Evolutionary conservation across 2,329 filamentous ascomycete species (phyloP).

Genomic region (Tolypocladium nubicola): DNA sequence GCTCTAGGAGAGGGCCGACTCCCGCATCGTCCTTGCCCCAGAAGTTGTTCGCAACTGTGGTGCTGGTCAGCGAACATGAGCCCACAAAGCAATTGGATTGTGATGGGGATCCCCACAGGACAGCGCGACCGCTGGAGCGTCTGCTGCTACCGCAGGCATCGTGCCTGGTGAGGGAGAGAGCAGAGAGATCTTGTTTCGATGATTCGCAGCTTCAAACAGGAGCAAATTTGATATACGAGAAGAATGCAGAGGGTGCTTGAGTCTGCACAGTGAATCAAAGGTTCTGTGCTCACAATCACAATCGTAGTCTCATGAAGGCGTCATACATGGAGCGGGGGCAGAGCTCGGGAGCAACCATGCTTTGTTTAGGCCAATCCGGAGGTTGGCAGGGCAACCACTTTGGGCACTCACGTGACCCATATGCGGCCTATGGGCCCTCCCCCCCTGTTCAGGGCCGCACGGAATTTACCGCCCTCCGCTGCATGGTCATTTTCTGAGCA

Average conservation of each 20-base stretch:
- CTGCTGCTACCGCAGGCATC: conserved; percentile 53
- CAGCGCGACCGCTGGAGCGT: conserved; percentile 54
- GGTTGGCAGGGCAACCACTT: conserved; percentile 10
- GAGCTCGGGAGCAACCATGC: background rate
- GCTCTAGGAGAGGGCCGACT: conserved; percentile 80
- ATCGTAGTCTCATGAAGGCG: background rate
- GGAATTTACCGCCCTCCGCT: conserved; percentile 17
- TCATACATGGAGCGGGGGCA: background rate
- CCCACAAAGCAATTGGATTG: background rate
- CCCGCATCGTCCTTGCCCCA: conserved; percentile 99
- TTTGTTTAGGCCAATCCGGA: background rate
- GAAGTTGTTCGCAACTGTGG: conserved; percentile 91
- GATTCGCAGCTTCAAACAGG: background rate
- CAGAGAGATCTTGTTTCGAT: background rate
- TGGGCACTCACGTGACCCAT: conserved; percentile 15
- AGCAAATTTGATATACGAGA: too few species aligned
- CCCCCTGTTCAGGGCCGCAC: conserved; percentile 11
- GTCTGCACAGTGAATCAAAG: background rate
- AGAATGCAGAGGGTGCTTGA: background rate
- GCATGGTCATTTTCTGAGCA: conserved; percentile 19
- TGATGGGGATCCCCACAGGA: conserved; percentile 42
- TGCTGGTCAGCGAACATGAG: conserved; percentile 7
- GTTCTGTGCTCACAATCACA: background rate
- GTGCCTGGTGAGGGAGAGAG: conserved; percentile 10
- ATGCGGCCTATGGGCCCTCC: conserved; percentile 3